phyloP scores from a whole-genome alignment of 2,329 filamentous ascomycete species.

The Exophiala spinifera region DNA sequence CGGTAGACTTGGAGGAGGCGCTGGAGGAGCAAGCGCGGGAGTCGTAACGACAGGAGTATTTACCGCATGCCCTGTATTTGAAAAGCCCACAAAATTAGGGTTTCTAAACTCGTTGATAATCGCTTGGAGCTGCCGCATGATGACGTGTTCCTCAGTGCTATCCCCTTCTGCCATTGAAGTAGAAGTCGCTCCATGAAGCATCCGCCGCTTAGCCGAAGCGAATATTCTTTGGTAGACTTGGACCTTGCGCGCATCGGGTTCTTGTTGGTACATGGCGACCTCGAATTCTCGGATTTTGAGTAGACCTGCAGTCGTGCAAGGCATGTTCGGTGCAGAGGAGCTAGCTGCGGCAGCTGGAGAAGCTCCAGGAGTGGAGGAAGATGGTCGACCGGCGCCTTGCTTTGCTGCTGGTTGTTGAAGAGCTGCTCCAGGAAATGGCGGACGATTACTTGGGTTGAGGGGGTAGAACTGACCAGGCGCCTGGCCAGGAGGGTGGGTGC shows the following conservation, averaged over 20 bases:
- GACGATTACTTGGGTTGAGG: slow-evolving; percentile 4
- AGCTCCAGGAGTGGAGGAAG: slow-evolving; percentile 10
- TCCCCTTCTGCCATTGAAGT: slow-evolving; percentile 24
- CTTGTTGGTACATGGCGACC: slow-evolving; percentile 23
- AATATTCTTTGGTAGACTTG: slow-evolving; percentile 25
- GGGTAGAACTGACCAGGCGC: slow-evolving; percentile 16
- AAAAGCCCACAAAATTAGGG: slow-evolving; percentile 26
- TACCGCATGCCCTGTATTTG: slow-evolving; percentile 4
- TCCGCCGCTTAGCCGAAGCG: slow-evolving; percentile 22
- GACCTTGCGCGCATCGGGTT: slow-evolving; percentile 17
- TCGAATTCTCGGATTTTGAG: slow-evolving; percentile 24
- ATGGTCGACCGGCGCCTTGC: slow-evolving; percentile 13
- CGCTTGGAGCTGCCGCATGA: slow-evolving; percentile 24
- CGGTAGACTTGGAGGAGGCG: no score
- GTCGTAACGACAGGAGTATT: no score
- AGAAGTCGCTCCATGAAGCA: slow-evolving; percentile 23
- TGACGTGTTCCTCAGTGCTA: slow-evolving; percentile 24
- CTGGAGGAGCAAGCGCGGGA: no score
- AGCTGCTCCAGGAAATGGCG: slow-evolving; percentile 8
- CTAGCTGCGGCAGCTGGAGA: slow-evolving; percentile 10
- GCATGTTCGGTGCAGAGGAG: slow-evolving; percentile 25
- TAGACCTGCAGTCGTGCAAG: slow-evolving; percentile 23
- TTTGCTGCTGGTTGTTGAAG: slow-evolving; percentile 5
- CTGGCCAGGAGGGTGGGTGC: slow-evolving; percentile 8
- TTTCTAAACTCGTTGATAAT: slow-evolving; percentile 27